Conservation (phyloP, 2,329 filamentous ascomycete species). For the Aspergillus thermomutatus region DNA sequence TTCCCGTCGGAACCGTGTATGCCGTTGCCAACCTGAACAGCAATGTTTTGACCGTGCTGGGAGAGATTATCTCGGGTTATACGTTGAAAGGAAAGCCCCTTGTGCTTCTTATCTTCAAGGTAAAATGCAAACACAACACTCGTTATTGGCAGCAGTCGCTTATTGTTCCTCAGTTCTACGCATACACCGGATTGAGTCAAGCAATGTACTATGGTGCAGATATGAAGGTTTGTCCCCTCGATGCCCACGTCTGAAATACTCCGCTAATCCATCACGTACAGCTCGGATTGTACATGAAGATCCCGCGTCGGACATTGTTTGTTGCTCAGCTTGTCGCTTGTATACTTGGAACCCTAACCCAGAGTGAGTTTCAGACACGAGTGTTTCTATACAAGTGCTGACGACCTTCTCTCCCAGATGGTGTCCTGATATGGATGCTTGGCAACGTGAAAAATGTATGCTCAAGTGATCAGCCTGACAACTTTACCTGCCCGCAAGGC, state of each 20-base stretch:
- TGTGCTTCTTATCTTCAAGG: slow-evolving; percentile 44
- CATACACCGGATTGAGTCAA: slow-evolving; percentile 56
- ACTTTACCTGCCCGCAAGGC: slow-evolving; percentile 48
- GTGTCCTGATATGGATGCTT: slow-evolving; percentile 29
- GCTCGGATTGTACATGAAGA: slow-evolving; percentile 50
- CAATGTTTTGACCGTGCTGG: slow-evolving; percentile 39
- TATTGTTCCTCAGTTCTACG: slow-evolving; percentile 44
- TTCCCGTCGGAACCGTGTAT: slow-evolving; percentile 41
- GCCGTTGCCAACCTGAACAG: slow-evolving; percentile 40
- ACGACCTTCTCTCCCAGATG: slow-evolving; percentile 30
- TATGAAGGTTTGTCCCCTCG: slow-evolving; percentile 51
- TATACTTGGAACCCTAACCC: slow-evolving; percentile 43
- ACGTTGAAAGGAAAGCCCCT: slow-evolving; percentile 39
- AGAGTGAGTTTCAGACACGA: slow-evolving; percentile 28
- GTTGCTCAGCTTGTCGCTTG: slow-evolving; percentile 47
- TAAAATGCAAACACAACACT: slow-evolving; percentile 59
- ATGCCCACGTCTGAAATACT: not conserved
- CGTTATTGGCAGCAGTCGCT: slow-evolving; percentile 50
- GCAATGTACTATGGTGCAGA: slow-evolving; percentile 47
- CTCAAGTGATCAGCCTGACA: slow-evolving; percentile 36
- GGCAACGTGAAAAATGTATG: slow-evolving; percentile 41
- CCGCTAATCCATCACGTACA: slow-evolving; percentile 12
- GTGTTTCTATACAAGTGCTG: slow-evolving; percentile 34
- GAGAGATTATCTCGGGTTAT: slow-evolving; percentile 43
- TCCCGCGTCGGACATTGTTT: slow-evolving; percentile 46